Percentiles rank a stretch among this genome's conserved stretches.
phyloP scores from a whole-genome alignment of 164 flowering plant genomes.

The Kalanchoe fedtschenkoi region DNA sequence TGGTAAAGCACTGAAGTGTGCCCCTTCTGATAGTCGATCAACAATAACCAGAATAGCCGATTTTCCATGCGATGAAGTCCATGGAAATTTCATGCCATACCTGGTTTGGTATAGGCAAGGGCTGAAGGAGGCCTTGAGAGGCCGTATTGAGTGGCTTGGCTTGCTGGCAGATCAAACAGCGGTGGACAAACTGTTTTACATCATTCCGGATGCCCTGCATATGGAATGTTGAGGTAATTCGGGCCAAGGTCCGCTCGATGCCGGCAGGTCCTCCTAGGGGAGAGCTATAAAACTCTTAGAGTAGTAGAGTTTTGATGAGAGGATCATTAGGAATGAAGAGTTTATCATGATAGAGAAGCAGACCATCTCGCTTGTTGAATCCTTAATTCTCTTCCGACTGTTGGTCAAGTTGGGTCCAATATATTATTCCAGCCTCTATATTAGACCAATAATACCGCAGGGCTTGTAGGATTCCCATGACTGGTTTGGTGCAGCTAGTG shows the following conservation, averaged over 20 bases:
- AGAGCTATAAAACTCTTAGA: neutral
- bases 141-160: neutral
- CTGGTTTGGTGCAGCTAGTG: too few relatives aligned
- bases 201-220: neutral
- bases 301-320: neutral
- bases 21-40: slow-evolving; percentile 2
- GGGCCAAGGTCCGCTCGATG: neutral
- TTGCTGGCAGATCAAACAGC: neutral
- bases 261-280: neutral
- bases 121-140: neutral
- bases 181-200: neutral
- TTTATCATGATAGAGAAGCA: neutral
- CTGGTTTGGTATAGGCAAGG: neutral
- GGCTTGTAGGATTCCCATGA: too few relatives aligned
- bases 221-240: neutral
- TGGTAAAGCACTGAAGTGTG: neutral
- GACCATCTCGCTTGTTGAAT: neutral
- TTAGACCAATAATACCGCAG: too few relatives aligned
- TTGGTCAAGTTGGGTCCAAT: too few relatives aligned
- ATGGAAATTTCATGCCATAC: slow-evolving; percentile 13
- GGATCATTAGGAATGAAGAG: neutral
- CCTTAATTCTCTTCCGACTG: too few relatives aligned
- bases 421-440: too few relatives aligned
- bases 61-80: slow-evolving; percentile 1
- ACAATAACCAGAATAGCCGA: slow-evolving; percentile 2